A percentile compares a stretch with the other conserved stretches of the same genome.
These are phyloP conservation scores for Diaporthe citrichinensis DNA, from an alignment of 2,329 filamentous ascomycete genomes.

Conservation along the genomic window DNA sequence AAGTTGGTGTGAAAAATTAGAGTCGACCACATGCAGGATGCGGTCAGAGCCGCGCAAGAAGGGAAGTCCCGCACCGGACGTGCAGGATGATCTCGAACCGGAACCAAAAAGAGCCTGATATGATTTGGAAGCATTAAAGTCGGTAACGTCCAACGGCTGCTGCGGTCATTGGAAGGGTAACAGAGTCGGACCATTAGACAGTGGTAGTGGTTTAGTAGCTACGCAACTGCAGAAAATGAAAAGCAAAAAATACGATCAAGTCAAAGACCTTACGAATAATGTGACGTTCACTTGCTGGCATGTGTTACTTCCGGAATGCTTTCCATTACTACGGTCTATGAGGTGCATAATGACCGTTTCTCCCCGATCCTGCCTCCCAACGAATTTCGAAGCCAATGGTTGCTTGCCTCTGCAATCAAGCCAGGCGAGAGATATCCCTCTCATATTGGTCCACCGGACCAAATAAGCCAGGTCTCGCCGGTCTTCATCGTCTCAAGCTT, in stretches of 20 bases:
- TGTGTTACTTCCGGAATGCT: not conserved
- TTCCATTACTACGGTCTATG: constrained; percentile 1
- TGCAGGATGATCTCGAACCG: constrained; percentile 11
- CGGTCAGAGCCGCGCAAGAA: constrained; percentile 3
- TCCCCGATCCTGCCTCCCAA: not conserved
- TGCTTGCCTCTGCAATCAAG: not conserved
- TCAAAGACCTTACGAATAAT: not conserved
- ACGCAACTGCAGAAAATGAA: constrained; percentile 35
- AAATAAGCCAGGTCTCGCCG: not conserved
- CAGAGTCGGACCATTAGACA: constrained; percentile 31
- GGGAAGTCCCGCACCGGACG: not conserved
- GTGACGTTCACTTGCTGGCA: not conserved
- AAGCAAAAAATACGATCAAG: constrained; percentile 31
- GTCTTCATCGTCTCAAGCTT: not conserved
- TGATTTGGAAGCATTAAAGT: constrained; percentile 39
- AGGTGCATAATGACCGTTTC: not conserved
- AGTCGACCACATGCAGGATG: constrained; percentile 10
- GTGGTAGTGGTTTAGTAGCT: constrained; percentile 32
- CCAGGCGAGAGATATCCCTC: not conserved
- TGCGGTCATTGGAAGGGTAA: constrained; percentile 32
- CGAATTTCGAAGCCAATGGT: not conserved
- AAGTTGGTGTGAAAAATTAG: constrained; percentile 38
- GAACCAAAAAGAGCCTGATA: constrained; percentile 12
- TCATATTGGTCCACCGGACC: not conserved
- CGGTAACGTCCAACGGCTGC: constrained; percentile 41